phyloP scores from a whole-genome alignment of 345 rosid genomes.

The Lagerstroemia speciosa region DNA sequence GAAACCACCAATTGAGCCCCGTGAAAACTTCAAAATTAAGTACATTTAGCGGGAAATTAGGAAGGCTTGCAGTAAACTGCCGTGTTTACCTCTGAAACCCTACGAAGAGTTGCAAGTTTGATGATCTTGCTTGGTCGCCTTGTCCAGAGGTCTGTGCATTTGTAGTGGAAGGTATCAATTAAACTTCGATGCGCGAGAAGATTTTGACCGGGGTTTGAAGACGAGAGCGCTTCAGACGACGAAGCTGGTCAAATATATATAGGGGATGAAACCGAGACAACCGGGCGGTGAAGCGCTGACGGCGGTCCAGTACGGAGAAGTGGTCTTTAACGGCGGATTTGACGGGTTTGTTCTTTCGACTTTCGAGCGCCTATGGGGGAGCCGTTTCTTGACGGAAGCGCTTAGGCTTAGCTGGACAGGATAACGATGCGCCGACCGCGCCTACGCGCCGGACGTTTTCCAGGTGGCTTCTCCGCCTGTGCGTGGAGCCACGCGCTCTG shows the following conservation, averaged over 20 bases:
- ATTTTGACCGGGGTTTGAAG: background rate
- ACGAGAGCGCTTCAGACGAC: background rate
- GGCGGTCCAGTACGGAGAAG: background rate
- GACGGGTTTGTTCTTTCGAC: background rate
- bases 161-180: background rate
- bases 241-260: background rate
- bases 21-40: background rate
- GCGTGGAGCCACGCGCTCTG: background rate
- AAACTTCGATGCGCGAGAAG: background rate
- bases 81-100: conserved; percentile 2
- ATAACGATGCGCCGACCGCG: background rate
- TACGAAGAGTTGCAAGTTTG: background rate
- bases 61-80: background rate
- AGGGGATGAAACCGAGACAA: background rate
- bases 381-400: conserved; percentile 1
- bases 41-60: background rate
- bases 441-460: background rate
- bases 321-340: background rate
- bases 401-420: too few species aligned
- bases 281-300: background rate
- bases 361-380: too few species aligned
- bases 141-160: background rate
- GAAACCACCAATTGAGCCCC: background rate
- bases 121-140: background rate
- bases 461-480: background rate